Evolutionary conservation across 306 rosid species (phyloP), one percentile per base, ranked within the genome.

Genomic region (Inga leiocalycina): DNA sequence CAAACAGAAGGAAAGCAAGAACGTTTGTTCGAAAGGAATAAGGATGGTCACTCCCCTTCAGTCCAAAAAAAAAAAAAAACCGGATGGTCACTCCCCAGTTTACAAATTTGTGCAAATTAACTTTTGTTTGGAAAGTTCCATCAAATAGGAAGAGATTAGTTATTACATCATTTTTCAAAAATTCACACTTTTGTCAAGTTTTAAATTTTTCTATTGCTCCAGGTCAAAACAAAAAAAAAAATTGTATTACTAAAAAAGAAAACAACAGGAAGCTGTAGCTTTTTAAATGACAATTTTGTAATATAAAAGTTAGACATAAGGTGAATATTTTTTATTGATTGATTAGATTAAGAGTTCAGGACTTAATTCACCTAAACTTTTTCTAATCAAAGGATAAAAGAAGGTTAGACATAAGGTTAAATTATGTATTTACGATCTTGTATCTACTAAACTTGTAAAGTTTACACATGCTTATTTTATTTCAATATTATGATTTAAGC

Each of bases 1-100:
- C 62, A 75, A 77, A 77, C 76, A 43, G 57, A 84, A 41, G 75
- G 70, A 11, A 43, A 3, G 68, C 17, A 71, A 70, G 45, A 44
- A 44, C 34, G 75, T 35, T 44, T 24, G 75, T 71, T 71, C 4
- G 35, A 20, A 71, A 19, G 32, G 30, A 27, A 27, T 27, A 27
- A 27, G 1, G 19, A 43, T n/a, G 54, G 56, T 44, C 56, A 44
- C 75, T 44, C 27, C 35, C 0, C 74, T 24, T 24, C 27, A 24
- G 27, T 24, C 27, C 27, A 24, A 24, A 24, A 24, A 24, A 24
- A 24, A 24, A 24, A 24, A 24, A 24, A 24, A 24, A 24, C 27
- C 27, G 27, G 17, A 43, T n/a, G 54, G 75, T 44, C 56, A 44
- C 75, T 44, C 27, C 35, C 0, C 74, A 10, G 74, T 41, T 70